A percentile compares a stretch with the other conserved stretches of the same genome.
Conservation (phyloP, 768 basidiomycete species). For the Podaxis carcinomalis region DNA sequence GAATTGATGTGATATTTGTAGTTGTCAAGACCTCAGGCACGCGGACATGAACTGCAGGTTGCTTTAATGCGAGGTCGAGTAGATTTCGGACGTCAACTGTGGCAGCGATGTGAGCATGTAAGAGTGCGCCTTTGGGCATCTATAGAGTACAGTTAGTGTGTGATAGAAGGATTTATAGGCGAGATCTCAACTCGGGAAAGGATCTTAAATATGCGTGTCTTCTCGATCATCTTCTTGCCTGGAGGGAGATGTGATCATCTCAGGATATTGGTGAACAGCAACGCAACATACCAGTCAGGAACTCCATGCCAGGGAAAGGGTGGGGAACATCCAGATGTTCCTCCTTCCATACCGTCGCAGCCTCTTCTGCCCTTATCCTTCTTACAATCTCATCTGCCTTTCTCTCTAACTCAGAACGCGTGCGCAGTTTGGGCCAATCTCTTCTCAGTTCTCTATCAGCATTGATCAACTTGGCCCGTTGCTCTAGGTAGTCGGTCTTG, state of each 20-base stretch:
- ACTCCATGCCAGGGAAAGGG: constrained; percentile 15
- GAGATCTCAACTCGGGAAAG: not conserved
- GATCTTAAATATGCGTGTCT: constrained; percentile 49
- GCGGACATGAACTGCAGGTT: constrained; percentile 61
- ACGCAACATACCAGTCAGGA: not conserved
- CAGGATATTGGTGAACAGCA: not conserved
- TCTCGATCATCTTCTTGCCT: constrained; percentile 56
- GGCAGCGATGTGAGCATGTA: constrained; percentile 75
- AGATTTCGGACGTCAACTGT: constrained; percentile 54
- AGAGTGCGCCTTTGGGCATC: constrained; percentile 80
- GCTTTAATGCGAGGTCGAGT: constrained; percentile 48
- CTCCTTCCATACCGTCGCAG: constrained; percentile 6
- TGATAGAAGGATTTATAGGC: not conserved
- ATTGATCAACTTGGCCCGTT: constrained; percentile 31
- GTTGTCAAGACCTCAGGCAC: constrained; percentile 34
- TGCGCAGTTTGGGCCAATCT: constrained; percentile 31
- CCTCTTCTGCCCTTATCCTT: constrained; percentile 12
- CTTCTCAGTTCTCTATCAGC: constrained; percentile 47
- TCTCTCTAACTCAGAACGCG: constrained; percentile 31
- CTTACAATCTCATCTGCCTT: constrained; percentile 45
- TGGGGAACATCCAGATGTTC: constrained; percentile 7
- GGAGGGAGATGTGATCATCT: not conserved
- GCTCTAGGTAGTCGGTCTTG: constrained; percentile 23
- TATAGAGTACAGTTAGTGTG: constrained; percentile 17
- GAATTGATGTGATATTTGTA: constrained; percentile 33